Conservation (phyloP, 1,284 basidiomycete species). For the Ustilago bromivora region DNA sequence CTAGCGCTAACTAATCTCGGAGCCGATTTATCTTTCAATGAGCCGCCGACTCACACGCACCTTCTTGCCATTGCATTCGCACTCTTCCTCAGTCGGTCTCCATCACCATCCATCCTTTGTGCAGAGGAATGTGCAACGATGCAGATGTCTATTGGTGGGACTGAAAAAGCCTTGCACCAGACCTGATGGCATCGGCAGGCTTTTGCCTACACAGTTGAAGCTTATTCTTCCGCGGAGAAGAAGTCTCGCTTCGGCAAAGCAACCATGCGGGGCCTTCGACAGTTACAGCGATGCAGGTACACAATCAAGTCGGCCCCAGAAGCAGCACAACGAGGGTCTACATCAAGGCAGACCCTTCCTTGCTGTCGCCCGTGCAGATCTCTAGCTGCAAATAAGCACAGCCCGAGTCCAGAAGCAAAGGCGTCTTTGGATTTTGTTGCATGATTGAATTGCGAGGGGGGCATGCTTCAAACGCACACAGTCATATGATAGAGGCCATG, state of each 20-base stretch:
- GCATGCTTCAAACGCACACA: slow-evolving; percentile 34
- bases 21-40: slow-evolving; percentile 16
- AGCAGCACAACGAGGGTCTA: not conserved
- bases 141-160: too few species aligned
- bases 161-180: too few species aligned
- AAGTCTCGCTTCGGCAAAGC: not conserved
- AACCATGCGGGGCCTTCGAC: not conserved
- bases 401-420: not conserved
- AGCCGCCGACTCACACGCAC: not conserved
- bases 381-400: not conserved
- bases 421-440: not conserved
- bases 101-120: too few species aligned
- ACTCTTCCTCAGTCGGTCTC: not conserved
- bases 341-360: not conserved
- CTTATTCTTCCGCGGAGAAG: too few species aligned
- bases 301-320: not conserved
- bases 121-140: too few species aligned
- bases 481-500: slow-evolving; percentile 26
- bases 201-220: too few species aligned
- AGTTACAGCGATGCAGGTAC: not conserved
- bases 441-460: slow-evolving; percentile 29
- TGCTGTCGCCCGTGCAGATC: not conserved
- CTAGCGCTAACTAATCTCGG: slow-evolving; percentile 22
- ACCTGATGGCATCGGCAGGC: too few species aligned
- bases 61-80: not conserved